A percentile compares a stretch with the other conserved stretches of the same genome.
Conservation (phyloP, 257 asterid genomes). For the Solanum medicagineum region DNA sequence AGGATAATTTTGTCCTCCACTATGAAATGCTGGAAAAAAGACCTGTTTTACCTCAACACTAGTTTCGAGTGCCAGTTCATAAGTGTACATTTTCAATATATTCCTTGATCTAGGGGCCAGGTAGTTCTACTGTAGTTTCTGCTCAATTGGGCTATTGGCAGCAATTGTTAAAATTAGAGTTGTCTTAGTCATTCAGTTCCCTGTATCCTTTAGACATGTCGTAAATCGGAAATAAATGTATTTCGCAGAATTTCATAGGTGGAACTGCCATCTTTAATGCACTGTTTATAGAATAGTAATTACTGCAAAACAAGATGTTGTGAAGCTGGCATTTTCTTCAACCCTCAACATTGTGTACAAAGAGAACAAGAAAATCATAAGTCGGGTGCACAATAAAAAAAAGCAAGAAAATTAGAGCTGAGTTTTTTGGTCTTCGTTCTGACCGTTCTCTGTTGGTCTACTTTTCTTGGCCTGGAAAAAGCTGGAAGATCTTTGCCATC, state of each 20-base stretch:
- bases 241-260: not conserved
- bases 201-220: not conserved
- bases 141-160: not conserved
- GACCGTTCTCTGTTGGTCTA: not conserved
- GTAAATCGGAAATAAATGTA: not conserved
- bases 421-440: not conserved
- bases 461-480: not conserved
- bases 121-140: slow-evolving; percentile 1
- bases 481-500: too few relatives aligned
- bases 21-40: slow-evolving; percentile 66
- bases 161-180: not conserved
- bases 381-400: not conserved
- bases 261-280: not conserved
- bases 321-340: not conserved
- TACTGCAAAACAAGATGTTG: not conserved
- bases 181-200: not conserved
- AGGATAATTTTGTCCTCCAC: slow-evolving; percentile 67
- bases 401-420: not conserved
- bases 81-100: not conserved
- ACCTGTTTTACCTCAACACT: slow-evolving; percentile 38
- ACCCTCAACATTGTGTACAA: not conserved
- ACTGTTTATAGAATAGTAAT: not conserved
- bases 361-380: not conserved
- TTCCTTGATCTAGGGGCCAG: not conserved
- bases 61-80: not conserved